Conservation (phyloP, 192 early-diverging fungal species). For the Linnemannia exigua region DNA sequence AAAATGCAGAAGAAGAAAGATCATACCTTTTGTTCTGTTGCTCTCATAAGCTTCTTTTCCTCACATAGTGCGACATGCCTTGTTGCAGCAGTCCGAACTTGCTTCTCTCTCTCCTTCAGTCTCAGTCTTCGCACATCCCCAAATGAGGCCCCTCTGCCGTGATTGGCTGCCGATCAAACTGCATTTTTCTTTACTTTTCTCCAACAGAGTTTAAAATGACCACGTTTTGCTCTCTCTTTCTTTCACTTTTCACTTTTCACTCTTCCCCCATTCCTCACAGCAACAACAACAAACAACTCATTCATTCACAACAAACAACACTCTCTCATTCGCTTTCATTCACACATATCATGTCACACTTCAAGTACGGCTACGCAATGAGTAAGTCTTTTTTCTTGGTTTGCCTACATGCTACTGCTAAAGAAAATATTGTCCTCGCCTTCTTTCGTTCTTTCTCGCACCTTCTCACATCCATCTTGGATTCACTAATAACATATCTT, state of each 20-base stretch:
- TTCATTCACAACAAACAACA: background rate
- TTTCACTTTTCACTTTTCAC: background rate
- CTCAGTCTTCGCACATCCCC: too few species aligned
- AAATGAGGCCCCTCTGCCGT: background rate
- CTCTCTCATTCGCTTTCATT: background rate
- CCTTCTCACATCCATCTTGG: background rate
- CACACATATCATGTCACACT: slow-evolving; percentile 23
- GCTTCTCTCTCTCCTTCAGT: too few species aligned
- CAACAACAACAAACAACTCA: background rate
- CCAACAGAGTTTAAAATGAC: background rate
- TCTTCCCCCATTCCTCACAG: background rate
- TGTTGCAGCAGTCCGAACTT: too few species aligned
- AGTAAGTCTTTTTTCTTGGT: slow-evolving; percentile 12
- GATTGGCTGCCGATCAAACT: background rate
- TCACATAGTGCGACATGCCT: too few species aligned
- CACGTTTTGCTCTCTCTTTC: background rate
- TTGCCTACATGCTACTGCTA: background rate
- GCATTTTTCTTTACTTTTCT: background rate
- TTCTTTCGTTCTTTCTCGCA: background rate
- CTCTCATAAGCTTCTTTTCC: too few species aligned
- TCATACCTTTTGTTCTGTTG: too few species aligned
- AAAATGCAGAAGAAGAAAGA: too few species aligned
- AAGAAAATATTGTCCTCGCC: background rate
- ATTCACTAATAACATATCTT: background rate
- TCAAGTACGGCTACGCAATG: slow-evolving; percentile 56